Conservation (phyloP, 768 basidiomycete species). For the Candolleomyces eurysporus region DNA sequence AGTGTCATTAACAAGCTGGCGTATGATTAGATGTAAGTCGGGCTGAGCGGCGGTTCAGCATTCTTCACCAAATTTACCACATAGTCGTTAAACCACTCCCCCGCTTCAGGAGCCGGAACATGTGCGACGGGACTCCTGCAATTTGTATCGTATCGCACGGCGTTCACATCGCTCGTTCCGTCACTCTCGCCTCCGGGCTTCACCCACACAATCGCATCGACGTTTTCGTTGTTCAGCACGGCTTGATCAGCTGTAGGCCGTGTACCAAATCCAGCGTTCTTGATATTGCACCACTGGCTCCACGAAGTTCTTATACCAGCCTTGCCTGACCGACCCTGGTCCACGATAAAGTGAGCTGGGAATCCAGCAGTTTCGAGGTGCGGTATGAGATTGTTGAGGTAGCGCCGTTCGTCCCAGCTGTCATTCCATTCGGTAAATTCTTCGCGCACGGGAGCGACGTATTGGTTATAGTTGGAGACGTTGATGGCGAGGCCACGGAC, state of each 20-base stretch:
- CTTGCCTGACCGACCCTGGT: slow-evolving; percentile 30
- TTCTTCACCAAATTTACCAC: slow-evolving; percentile 26
- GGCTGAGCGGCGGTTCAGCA: slow-evolving; percentile 22
- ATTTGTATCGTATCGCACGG: slow-evolving; percentile 28
- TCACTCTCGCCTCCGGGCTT: slow-evolving; percentile 42
- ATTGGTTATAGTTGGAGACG: slow-evolving; percentile 35
- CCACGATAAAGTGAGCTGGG: slow-evolving; percentile 35
- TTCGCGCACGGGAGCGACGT: slow-evolving; percentile 21
- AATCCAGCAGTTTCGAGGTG: slow-evolving; percentile 27
- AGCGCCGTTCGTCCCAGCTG: slow-evolving; percentile 30
- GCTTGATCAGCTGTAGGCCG: slow-evolving; percentile 25
- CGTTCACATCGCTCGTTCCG: slow-evolving; percentile 33
- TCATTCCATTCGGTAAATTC: slow-evolving; percentile 22
- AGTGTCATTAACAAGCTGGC: too few relatives aligned
- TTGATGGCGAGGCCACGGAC: slow-evolving; percentile 31
- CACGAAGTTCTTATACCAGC: slow-evolving; percentile 20
- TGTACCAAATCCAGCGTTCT: slow-evolving; percentile 23
- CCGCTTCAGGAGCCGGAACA: slow-evolving; percentile 35
- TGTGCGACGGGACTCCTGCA: slow-evolving; percentile 23
- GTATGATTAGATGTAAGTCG: too few relatives aligned
- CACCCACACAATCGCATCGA: slow-evolving; percentile 41
- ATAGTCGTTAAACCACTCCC: slow-evolving; percentile 33
- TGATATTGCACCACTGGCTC: slow-evolving; percentile 32
- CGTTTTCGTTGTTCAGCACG: slow-evolving; percentile 20
- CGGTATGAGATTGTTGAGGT: slow-evolving; percentile 28